Percentiles rank a stretch among this genome's conserved stretches.
These are phyloP conservation scores for Proliferodiscus dingleyae DNA, from an alignment of 2,329 filamentous ascomycete genomes.

Conservation along the genomic window DNA sequence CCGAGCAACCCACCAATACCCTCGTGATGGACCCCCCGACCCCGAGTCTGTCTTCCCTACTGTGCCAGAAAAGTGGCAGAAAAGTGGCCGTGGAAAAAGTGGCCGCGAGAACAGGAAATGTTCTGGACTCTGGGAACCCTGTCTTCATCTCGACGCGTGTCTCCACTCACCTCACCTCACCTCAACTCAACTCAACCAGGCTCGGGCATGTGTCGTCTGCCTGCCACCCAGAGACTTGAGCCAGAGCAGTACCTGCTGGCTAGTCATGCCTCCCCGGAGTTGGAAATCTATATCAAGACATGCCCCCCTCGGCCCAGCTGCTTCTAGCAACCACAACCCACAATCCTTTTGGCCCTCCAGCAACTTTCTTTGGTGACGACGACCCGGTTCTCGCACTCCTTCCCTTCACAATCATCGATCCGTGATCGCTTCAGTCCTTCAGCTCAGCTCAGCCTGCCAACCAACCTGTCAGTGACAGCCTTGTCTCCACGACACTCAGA, in stretches of 20 bases:
- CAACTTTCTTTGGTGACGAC: conserved; percentile 9
- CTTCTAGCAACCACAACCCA: conserved; percentile 13
- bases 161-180: too few relatives aligned
- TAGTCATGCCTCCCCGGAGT: neutral
- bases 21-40: too few relatives aligned
- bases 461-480: conserved; percentile 18
- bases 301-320: neutral
- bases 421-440: conserved; percentile 24
- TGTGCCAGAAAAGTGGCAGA: too few relatives aligned
- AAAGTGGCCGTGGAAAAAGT: too few relatives aligned
- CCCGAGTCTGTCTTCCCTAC: too few relatives aligned
- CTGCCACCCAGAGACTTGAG: too few relatives aligned
- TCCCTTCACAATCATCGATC: conserved; percentile 20
- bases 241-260: neutral
- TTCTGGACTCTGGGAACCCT: too few relatives aligned
- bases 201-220: too few relatives aligned
- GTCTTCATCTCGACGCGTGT: too few relatives aligned
- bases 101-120: too few relatives aligned
- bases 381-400: conserved; percentile 20
- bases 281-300: conserved; percentile 7
- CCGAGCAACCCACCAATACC: too few relatives aligned
- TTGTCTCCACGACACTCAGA: conserved; percentile 21
- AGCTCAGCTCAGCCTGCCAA: conserved; percentile 16
- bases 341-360: conserved; percentile 20
- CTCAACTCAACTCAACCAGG: too few relatives aligned